Evolutionary conservation across 225 moss, liverwort and hornwort genomes (phyloP).

Genomic region (Lunularia cruciata): DNA sequence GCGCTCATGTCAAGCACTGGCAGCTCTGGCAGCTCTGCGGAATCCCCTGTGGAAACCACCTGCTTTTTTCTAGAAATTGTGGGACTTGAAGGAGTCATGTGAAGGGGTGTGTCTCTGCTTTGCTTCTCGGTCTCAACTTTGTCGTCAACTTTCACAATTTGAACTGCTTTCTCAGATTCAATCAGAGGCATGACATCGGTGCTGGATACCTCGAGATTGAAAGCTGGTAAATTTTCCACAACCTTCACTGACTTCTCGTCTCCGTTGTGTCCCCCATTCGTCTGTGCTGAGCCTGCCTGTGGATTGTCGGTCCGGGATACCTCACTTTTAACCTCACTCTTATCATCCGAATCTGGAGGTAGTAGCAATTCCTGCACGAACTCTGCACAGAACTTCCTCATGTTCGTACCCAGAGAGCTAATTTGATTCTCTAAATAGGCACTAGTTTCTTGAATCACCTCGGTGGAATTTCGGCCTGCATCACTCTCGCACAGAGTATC

Average conservation of each 20-base stretch:
- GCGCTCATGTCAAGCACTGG: background rate
- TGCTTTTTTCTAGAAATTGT: no score
- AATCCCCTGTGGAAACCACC: no score
- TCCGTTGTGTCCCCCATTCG: conserved; percentile 1
- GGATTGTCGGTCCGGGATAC: conserved; percentile 13
- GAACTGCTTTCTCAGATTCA: background rate
- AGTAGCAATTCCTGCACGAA: conserved; percentile 39
- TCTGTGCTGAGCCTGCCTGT: conserved; percentile 4
- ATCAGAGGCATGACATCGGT: conserved; percentile 9
- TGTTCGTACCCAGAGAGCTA: conserved; percentile 32
- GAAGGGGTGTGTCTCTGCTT: background rate
- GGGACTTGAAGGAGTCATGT: no score
- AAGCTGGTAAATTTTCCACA: conserved; percentile 17
- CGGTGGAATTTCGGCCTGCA: conserved; percentile 22
- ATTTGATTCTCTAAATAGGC: conserved; percentile 43
- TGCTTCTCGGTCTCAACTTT: background rate
- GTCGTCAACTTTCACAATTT: background rate
- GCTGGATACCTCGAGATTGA: conserved; percentile 30
- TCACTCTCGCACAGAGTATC: conserved; percentile 61
- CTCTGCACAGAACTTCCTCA: conserved; percentile 43
- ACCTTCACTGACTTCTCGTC: conserved; percentile 20
- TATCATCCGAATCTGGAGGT: conserved; percentile 14
- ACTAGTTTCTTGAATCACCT: conserved; percentile 30
- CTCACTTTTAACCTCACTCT: conserved; percentile 17
- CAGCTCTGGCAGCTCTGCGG: no score